Evolutionary conservation across 2,329 filamentous ascomycete species (phyloP), one percentile per base, ranked within the genome.

Genomic region (Dendryphion nanum): DNA sequence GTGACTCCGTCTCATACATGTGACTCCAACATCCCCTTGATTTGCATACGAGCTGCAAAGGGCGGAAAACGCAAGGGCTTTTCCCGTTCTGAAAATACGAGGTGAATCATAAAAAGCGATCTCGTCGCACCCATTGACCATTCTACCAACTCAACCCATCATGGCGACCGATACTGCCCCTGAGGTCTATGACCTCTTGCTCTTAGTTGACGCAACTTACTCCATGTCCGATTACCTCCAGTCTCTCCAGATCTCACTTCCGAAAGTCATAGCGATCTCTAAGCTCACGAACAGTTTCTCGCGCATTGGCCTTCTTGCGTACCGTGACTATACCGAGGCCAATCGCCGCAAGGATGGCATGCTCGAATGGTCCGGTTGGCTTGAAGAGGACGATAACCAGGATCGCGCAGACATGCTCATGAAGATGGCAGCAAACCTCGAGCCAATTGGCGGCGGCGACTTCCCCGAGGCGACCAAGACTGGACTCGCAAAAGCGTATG

Each of bases 311-410:
- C 62, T 77, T 3, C 52, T 77, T 10, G 71, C 69, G 2, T 78
- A 77, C 44, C 67, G 74, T 5, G 75, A 78, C 54, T 76, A 76
- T 49, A 62, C 55, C 42, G 51, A 53, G 30, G 12, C 30, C 35
- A 4, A 18, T 41, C 19, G 44, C 13, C 17, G 33, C 3, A 29
- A 37, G 6, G 14, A 51, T 31, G 48, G 47, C 15, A 42, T 73
- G 17, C 65, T 69, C 2, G 60, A 75, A 33, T 78, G 73, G 70
- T 76, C 74, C 0, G 72, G 74, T 3, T 77, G 74, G 74, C 64
- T 66, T 35, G 46, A 56, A 10, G 46, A 44, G 18, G 37, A 17
- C 8, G 6, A 26, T 10, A n/a, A n/a, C n/a, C n/a, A 8, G 10
- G 23, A n/a, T n/a, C 23, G 23, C 23, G 42, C 43, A 12, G 31